Evolutionary conservation across 805 yeast species (phyloP).

Genomic region (Candida methanosorbosa): DNA sequence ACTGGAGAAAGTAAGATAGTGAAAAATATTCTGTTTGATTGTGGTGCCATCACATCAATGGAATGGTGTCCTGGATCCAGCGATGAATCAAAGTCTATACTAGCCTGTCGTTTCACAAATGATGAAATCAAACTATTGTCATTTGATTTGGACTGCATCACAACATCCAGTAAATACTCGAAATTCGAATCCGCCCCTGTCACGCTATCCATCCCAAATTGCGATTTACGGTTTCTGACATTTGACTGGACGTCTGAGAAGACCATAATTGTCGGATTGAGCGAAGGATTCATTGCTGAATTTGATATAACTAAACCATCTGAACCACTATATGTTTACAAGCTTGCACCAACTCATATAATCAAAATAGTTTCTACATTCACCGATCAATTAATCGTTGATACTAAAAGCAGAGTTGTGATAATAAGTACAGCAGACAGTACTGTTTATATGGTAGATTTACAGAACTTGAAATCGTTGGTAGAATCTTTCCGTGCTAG

Average conservation of each 20-base stretch:
- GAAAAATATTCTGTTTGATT: slow-evolving; percentile 11
- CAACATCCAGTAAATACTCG: no score
- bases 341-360: slow-evolving; percentile 15
- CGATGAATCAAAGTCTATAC: no score
- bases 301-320: slow-evolving; percentile 11
- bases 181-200: not conserved
- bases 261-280: slow-evolving; percentile 16
- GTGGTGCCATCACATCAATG: slow-evolving; percentile 17
- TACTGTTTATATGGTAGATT: slow-evolving; percentile 10
- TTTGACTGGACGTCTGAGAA: slow-evolving; percentile 21
- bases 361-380: slow-evolving; percentile 13
- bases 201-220: not conserved
- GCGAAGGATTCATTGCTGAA: slow-evolving; percentile 20
- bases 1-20: slow-evolving; percentile 2
- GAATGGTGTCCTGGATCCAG: no score
- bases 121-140: no score
- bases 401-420: slow-evolving; percentile 1
- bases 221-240: slow-evolving; percentile 9
- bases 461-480: slow-evolving; percentile 1
- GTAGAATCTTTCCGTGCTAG: not conserved
- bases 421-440: slow-evolving; percentile 12
- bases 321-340: slow-evolving; percentile 14
- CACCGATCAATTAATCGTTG: slow-evolving; percentile 8
- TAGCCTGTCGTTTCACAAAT: no score
- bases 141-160: no score